Base-by-base conservation (phyloP, 1,139 yeast genomes). In the Kodamaea fungicola region DNA sequence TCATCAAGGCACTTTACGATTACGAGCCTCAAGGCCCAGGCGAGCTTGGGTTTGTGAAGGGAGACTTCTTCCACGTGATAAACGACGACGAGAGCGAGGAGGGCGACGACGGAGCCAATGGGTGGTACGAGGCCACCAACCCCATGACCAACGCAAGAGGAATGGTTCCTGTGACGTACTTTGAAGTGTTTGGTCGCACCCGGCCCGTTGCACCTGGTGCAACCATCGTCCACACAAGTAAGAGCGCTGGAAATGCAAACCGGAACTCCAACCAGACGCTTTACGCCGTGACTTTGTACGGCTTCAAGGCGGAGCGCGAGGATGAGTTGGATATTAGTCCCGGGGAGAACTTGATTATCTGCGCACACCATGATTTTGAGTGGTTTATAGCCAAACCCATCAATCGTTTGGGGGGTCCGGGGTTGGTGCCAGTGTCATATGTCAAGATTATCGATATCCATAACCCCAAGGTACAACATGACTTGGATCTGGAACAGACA, bases 361-460 rank as follows among this genome's bases (percentile, higher is more conserved):
- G 96, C 61, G 98, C 98, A 2, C 97, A 90, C 61, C 95, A 92
- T 54, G 92, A 88, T 42, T 87, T 74, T 49, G 98, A 92, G 62
- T 92, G 98, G 98, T 90, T 89, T 54, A 94, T 92, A 41, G 97
- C 97, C 9, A 92, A 92, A 58, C 97, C 97, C 6, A 86, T 92
- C 37, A 95, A 94, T 44, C 71, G 97, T 37, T 70, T 92, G 35
- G 98, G 98, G 10, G 98, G 97, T 0, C 97, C 97, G 0, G 98
- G 98, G 1, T 71, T 92, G 40, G 95, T 92, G 8, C 98, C 98
- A 0, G 94, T 87, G 3, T 78, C 88, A 22, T 92, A 86, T 55
- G 95, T 92, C 24, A 86, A 87, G 54, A 77, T 92, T 33, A 79
- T 92, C 30, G 96, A 92, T 57, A 74, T 89, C 42, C 69, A 80